Conservation (phyloP, 2,329 filamentous ascomycete genomes). For the Colletotrichum melonis region DNA sequence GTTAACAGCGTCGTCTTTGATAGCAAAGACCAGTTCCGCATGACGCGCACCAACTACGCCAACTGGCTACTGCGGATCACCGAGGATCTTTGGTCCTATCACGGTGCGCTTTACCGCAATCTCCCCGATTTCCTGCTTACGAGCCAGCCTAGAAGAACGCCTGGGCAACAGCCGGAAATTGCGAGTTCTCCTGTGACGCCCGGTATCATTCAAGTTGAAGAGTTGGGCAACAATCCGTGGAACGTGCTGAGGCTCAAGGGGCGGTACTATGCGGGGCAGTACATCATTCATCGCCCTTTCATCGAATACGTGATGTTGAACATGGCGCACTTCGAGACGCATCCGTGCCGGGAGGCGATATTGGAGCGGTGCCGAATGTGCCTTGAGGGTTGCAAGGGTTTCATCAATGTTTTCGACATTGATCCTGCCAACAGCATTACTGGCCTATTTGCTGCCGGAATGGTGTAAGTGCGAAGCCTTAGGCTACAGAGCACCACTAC, state of each 20-base stretch:
- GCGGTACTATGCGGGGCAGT: constrained; percentile 44
- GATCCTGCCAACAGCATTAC: constrained; percentile 42
- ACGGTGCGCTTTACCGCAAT: constrained; percentile 43
- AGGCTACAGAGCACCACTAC: background rate
- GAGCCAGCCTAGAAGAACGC: constrained; percentile 16
- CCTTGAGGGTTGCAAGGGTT: constrained; percentile 41
- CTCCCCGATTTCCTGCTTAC: constrained; percentile 40
- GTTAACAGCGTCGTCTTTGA: constrained; percentile 45
- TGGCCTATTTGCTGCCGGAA: constrained; percentile 43
- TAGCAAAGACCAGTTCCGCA: constrained; percentile 40
- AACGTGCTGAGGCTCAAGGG: constrained; percentile 44
- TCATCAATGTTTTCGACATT: constrained; percentile 43
- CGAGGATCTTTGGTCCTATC: constrained; percentile 41
- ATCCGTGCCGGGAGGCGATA: constrained; percentile 40
- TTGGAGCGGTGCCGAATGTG: constrained; percentile 40
- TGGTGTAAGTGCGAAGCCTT: constrained; percentile 41
- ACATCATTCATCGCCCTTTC: constrained; percentile 46
- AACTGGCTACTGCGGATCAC: constrained; percentile 43
- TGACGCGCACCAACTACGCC: constrained; percentile 38
- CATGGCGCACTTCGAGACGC: constrained; percentile 37
- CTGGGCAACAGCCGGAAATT: background rate
- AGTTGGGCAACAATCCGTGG: constrained; percentile 44
- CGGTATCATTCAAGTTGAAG: constrained; percentile 28
- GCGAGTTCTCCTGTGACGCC: constrained; percentile 16
- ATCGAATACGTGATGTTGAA: constrained; percentile 44